phyloP scores from a whole-genome alignment of 2,329 filamentous ascomycete species.

The Microsporum audouinii region DNA sequence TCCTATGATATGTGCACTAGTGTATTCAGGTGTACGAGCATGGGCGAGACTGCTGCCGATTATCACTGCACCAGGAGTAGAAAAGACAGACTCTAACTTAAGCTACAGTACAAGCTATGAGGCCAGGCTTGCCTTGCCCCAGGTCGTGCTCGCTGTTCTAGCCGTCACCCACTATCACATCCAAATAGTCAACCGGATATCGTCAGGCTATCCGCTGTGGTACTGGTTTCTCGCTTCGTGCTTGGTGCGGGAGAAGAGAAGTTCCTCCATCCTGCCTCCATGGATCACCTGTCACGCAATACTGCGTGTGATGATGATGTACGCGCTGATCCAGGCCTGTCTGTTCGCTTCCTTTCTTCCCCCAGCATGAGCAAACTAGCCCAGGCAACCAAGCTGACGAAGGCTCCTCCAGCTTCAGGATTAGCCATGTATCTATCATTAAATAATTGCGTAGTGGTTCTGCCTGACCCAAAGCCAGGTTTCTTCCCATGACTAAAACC shows the following conservation, averaged over 20 bases:
- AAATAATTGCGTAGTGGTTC: neutral
- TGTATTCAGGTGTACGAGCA: conserved; percentile 36
- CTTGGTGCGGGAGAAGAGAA: conserved; percentile 17
- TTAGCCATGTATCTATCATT: neutral
- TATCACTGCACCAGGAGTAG: conserved; percentile 8
- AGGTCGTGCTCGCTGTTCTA: conserved; percentile 58
- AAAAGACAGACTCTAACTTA: neutral
- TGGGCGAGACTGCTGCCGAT: conserved; percentile 24
- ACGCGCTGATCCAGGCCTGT: conserved; percentile 68
- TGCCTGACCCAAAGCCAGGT: neutral
- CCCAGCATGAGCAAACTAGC: conserved; percentile 50
- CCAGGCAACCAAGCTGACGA: conserved; percentile 1
- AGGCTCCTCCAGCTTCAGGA: neutral
- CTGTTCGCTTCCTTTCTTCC: conserved; percentile 86
- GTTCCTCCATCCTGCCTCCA: neutral
- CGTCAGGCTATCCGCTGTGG: conserved; percentile 81
- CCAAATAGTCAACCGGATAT: conserved; percentile 82
- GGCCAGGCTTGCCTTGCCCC: conserved; percentile 55
- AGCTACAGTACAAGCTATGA: conserved; percentile 21
- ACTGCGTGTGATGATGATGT: conserved; percentile 63
- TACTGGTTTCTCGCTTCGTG: conserved; percentile 62
- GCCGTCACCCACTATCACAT: conserved; percentile 78
- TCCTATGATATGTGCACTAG: conserved; percentile 61
- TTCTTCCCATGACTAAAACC: neutral
- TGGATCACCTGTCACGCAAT: conserved; percentile 24